A percentile compares a stretch with the other conserved stretches of the same genome.
phyloP scores from a whole-genome alignment of 1,284 basidiomycete genomes.

The Anthracocystis walkeri region DNA sequence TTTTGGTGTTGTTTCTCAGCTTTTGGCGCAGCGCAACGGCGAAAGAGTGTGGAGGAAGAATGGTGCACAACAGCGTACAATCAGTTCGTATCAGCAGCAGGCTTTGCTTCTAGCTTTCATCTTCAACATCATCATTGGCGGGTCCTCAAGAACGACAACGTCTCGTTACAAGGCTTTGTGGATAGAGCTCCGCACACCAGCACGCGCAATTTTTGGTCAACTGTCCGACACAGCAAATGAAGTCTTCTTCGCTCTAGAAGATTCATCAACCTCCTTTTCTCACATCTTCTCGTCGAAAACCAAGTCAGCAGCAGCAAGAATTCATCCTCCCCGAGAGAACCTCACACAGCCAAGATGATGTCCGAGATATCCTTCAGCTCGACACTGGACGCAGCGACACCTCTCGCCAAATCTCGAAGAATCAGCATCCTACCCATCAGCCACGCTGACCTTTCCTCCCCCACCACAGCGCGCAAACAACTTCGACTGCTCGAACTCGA shows the following conservation, averaged over 20 bases:
- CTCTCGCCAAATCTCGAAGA: constrained; percentile 13
- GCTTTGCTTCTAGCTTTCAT: not conserved
- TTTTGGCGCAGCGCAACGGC: constrained; percentile 3
- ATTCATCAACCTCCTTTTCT: no score
- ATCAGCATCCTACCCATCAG: constrained; percentile 20
- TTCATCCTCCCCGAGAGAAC: no score
- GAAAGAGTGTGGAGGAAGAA: constrained; percentile 3
- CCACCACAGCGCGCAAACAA: constrained; percentile 4
- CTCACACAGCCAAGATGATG: constrained; percentile 15
- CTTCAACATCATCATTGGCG: not conserved
- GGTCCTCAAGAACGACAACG: not conserved
- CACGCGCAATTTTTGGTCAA: not conserved
- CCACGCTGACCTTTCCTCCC: constrained; percentile 16
- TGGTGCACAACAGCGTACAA: not conserved
- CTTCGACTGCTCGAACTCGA: constrained; percentile 30
- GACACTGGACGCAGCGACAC: constrained; percentile 3
- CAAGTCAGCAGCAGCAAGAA: no score
- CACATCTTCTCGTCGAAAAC: no score
- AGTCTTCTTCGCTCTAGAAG: not conserved
- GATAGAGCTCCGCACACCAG: no score
- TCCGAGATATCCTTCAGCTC: constrained; percentile 17
- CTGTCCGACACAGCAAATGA: constrained; percentile 6
- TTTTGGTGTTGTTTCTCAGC: constrained; percentile 6
- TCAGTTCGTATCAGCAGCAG: no score
- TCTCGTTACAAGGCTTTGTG: no score